Conservation (phyloP, 2,329 filamentous ascomycete genomes). For the Claviceps sp. region DNA sequence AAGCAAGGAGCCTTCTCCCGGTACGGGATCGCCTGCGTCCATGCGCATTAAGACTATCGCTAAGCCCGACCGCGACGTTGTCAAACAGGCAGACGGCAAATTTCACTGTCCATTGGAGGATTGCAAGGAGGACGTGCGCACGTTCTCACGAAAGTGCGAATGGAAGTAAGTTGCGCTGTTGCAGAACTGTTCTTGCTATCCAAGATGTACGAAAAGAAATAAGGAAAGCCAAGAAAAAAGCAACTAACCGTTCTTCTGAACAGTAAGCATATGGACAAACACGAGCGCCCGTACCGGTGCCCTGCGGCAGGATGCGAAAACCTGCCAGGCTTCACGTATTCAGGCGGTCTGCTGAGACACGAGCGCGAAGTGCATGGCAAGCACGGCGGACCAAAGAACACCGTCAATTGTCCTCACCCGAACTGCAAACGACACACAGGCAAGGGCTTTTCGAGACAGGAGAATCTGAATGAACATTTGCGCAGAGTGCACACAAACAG, state of each 20-base stretch:
- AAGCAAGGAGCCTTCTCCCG: constrained; percentile 22
- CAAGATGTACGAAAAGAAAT: constrained; percentile 6
- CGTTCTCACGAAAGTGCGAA: constrained; percentile 76
- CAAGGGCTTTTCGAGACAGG: constrained; percentile 81
- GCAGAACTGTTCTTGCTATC: background rate
- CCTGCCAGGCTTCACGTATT: constrained; percentile 88
- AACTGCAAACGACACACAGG: constrained; percentile 85
- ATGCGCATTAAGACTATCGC: constrained; percentile 38
- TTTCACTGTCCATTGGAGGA: constrained; percentile 60
- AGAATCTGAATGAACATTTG: constrained; percentile 88
- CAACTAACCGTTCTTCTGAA: constrained; percentile 22
- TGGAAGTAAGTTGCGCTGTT: constrained; percentile 60
- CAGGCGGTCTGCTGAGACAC: constrained; percentile 76
- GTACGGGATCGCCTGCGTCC: constrained; percentile 18
- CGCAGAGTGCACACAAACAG: constrained; percentile 66
- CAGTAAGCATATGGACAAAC: constrained; percentile 98
- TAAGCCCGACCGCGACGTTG: constrained; percentile 44
- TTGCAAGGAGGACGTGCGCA: constrained; percentile 50
- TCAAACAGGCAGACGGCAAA: constrained; percentile 57
- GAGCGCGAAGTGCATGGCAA: constrained; percentile 89
- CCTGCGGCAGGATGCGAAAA: constrained; percentile 74
- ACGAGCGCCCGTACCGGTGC: constrained; percentile 87
- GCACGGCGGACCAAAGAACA: constrained; percentile 77
- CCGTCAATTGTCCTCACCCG: constrained; percentile 69
- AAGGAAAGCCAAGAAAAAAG: background rate